These are phyloP conservation scores for Fusarium beomiforme DNA, from an alignment of 2,329 filamentous ascomycete species.

Conservation along the genomic window DNA sequence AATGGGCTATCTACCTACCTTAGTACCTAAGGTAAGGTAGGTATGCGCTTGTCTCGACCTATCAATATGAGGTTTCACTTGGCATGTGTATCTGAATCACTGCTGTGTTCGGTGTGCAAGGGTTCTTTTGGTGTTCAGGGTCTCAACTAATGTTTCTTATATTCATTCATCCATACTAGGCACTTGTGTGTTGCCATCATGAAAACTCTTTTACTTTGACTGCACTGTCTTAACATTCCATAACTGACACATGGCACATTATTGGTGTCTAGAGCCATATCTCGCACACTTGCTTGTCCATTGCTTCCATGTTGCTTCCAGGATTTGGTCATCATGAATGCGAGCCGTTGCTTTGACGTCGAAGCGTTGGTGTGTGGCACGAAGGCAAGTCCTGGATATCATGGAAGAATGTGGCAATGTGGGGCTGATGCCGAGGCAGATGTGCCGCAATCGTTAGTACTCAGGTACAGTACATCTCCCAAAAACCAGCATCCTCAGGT, in stretches of 20 bases:
- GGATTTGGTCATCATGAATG: slow-evolving; percentile 22
- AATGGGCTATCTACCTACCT: background rate
- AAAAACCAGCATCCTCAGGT: background rate
- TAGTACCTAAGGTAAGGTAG: too few species aligned
- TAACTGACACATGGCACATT: background rate
- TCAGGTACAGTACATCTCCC: background rate
- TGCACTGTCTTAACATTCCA: background rate
- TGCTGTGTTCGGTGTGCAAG: background rate
- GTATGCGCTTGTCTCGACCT: slow-evolving; percentile 5
- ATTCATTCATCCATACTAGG: too few species aligned
- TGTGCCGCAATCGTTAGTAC: background rate
- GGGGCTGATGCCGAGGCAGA: slow-evolving; percentile 15
- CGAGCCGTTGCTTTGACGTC: slow-evolving; percentile 13
- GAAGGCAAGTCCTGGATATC: slow-evolving; percentile 9
- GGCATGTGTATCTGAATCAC: slow-evolving; percentile 7
- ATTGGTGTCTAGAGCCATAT: background rate
- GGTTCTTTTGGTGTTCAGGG: background rate
- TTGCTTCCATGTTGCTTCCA: background rate
- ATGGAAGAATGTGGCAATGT: slow-evolving; percentile 22
- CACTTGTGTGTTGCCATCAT: slow-evolving; percentile 3
- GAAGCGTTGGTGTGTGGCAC: slow-evolving; percentile 15
- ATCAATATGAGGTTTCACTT: slow-evolving; percentile 17
- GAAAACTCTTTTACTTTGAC: background rate
- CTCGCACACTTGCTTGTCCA: background rate
- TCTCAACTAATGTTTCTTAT: background rate